phyloP scores from a whole-genome alignment of 352 stramenopile species.

The Aphanomyces euteiches region DNA sequence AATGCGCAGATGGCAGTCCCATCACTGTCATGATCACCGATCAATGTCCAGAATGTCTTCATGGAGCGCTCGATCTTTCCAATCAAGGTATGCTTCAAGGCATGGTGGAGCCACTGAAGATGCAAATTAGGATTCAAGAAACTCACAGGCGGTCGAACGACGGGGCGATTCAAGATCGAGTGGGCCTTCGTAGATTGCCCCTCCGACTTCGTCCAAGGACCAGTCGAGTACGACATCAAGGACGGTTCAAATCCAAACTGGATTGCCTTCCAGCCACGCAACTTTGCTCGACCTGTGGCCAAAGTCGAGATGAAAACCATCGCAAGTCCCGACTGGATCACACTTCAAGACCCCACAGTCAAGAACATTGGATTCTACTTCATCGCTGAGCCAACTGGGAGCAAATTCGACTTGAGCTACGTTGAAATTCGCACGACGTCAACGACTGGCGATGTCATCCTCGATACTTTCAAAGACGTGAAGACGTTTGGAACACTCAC shows the following conservation, averaged over 20 bases:
- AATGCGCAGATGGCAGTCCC: background rate
- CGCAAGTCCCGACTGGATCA: background rate
- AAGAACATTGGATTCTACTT: constrained; percentile 21
- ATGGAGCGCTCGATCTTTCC: constrained; percentile 19
- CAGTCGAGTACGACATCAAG: constrained; percentile 22
- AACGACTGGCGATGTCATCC: background rate
- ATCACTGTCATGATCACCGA: constrained; percentile 22
- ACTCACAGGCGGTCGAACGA: constrained; percentile 8
- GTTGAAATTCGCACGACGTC: constrained; percentile 21
- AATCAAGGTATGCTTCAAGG: constrained; percentile 16
- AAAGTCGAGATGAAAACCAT: constrained; percentile 5
- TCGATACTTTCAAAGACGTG: constrained; percentile 11
- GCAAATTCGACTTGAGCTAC: background rate
- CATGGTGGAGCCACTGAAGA: background rate
- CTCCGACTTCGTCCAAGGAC: constrained; percentile 1
- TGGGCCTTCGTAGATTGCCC: constrained; percentile 25
- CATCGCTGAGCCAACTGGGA: background rate
- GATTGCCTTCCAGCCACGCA: constrained; percentile 19
- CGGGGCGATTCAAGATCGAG: constrained; percentile 5
- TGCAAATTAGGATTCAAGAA: constrained; percentile 15
- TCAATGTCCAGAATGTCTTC: constrained; percentile 15
- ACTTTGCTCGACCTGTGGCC: background rate
- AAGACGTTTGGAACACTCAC: too few relatives aligned
- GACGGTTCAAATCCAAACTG: constrained; percentile 17
- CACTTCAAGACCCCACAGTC: background rate